Percentiles rank a stretch among this genome's conserved stretches.
Conservation (phyloP, 169 alveolate genomes). For the Ichthyophthirius multifiliis region DNA sequence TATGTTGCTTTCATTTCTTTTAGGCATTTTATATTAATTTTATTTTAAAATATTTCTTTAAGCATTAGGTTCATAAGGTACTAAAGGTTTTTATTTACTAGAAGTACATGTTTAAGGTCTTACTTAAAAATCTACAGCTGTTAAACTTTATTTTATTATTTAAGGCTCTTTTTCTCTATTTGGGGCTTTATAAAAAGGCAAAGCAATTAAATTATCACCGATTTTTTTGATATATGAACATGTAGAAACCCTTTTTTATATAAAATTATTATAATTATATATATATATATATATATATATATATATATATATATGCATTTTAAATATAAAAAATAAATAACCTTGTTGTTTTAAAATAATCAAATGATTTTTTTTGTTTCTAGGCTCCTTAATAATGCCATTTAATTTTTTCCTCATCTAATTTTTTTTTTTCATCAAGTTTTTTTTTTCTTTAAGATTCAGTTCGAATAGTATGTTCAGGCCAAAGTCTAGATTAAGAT, state of each 20-base stretch:
- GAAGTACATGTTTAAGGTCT: neutral
- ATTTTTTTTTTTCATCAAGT: neutral
- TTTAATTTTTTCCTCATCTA: neutral
- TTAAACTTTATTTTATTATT: neutral
- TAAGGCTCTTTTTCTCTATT: neutral
- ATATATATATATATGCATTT: neutral
- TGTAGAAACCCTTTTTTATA: neutral
- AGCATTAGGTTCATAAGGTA: neutral
- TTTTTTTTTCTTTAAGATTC: neutral
- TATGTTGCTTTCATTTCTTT: neutral
- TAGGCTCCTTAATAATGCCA: neutral
- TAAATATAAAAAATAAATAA: neutral
- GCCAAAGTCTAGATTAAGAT: neutral
- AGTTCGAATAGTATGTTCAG: neutral
- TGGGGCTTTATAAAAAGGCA: neutral
- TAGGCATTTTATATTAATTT: neutral
- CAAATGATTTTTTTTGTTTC: neutral
- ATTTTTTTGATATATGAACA: neutral
- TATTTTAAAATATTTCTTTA: neutral
- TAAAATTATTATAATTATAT: neutral
- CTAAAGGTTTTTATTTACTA: neutral
- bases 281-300: neutral
- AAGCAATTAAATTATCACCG: neutral
- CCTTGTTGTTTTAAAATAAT: neutral
- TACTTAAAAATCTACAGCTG: neutral